These are phyloP conservation scores for Aspergillus novoparasiticus DNA, from an alignment of 2,329 filamentous ascomycete genomes.

Conservation along the genomic window DNA sequence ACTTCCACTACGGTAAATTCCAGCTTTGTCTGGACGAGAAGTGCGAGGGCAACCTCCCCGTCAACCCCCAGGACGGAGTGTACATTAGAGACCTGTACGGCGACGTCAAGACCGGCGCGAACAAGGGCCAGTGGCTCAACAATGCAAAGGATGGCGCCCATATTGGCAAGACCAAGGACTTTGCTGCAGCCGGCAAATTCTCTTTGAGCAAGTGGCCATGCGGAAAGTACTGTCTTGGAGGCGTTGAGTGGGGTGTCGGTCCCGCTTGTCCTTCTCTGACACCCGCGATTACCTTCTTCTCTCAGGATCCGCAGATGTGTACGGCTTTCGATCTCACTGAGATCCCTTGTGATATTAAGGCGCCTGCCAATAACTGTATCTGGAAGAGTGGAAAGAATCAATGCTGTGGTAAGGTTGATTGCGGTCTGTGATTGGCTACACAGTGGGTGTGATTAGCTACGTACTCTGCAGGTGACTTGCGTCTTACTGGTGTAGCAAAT, in stretches of 20 bases:
- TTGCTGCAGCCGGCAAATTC: constrained; percentile 11
- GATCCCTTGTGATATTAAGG: constrained; percentile 16
- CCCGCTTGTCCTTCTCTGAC: constrained; percentile 13
- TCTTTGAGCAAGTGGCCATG: constrained; percentile 15
- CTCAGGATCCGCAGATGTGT: constrained; percentile 17
- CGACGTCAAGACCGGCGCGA: constrained; percentile 6
- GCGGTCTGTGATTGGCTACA: not conserved
- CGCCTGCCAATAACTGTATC: constrained; percentile 15
- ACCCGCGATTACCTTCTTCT: constrained; percentile 15
- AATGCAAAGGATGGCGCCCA: constrained; percentile 13
- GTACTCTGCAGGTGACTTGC: not conserved
- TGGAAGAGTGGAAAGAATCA: constrained; percentile 15
- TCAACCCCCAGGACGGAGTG: constrained; percentile 10
- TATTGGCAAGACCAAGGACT: constrained; percentile 11
- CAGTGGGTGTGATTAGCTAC: not conserved
- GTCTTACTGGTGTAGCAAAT: not conserved
- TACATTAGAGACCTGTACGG: constrained; percentile 16
- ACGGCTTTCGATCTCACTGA: constrained; percentile 15
- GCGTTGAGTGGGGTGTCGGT: constrained; percentile 10
- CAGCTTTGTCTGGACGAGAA: constrained; percentile 15
- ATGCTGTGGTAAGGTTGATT: constrained; percentile 13
- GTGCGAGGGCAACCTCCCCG: not conserved
- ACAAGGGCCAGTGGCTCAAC: constrained; percentile 15
- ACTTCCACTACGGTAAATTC: constrained; percentile 15
- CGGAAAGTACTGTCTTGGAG: constrained; percentile 18